Percentiles rank a stretch among this genome's conserved stretches.
Conservation (phyloP, 1,139 yeast genomes). For the Kodamaea derodonti region DNA sequence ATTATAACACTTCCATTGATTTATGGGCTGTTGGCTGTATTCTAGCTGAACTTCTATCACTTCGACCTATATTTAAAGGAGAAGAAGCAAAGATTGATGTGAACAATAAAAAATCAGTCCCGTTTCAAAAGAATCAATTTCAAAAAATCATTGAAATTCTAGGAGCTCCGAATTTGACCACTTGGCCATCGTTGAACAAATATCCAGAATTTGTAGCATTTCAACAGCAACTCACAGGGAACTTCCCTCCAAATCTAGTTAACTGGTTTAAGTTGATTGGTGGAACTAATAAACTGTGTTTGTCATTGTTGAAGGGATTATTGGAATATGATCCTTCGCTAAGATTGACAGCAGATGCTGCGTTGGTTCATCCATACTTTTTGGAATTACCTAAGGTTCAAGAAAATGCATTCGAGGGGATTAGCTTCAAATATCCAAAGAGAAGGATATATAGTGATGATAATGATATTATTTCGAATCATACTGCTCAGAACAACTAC, state of each 20-base stretch:
- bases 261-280: slow-evolving; percentile 87
- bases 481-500: slow-evolving; percentile 13
- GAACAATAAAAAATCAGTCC: slow-evolving; percentile 78
- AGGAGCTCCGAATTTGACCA: slow-evolving; percentile 75
- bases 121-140: slow-evolving; percentile 90
- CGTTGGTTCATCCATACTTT: slow-evolving; percentile 76
- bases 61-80: slow-evolving; percentile 93
- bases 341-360: slow-evolving; percentile 65
- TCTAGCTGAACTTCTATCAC: slow-evolving; percentile 81
- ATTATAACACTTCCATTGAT: slow-evolving; percentile 93
- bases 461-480: slow-evolving; percentile 51
- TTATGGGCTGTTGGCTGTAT: slow-evolving; percentile 98
- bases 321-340: slow-evolving; percentile 81
- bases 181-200: slow-evolving; percentile 74
- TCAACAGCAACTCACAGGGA: slow-evolving; percentile 48
- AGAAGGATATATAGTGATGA: slow-evolving; percentile 78
- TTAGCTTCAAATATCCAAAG: slow-evolving; percentile 61
- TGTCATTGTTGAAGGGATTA: slow-evolving; percentile 58
- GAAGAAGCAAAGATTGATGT: slow-evolving; percentile 93
- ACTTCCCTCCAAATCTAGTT: slow-evolving; percentile 63
- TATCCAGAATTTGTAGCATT: slow-evolving; percentile 80
- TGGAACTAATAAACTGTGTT: slow-evolving; percentile 64
- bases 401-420: slow-evolving; percentile 67
- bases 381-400: slow-evolving; percentile 61
- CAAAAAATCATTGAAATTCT: slow-evolving; percentile 85